phyloP scores from a whole-genome alignment of 2,329 filamentous ascomycete species.

The Apiospora arundinis region DNA sequence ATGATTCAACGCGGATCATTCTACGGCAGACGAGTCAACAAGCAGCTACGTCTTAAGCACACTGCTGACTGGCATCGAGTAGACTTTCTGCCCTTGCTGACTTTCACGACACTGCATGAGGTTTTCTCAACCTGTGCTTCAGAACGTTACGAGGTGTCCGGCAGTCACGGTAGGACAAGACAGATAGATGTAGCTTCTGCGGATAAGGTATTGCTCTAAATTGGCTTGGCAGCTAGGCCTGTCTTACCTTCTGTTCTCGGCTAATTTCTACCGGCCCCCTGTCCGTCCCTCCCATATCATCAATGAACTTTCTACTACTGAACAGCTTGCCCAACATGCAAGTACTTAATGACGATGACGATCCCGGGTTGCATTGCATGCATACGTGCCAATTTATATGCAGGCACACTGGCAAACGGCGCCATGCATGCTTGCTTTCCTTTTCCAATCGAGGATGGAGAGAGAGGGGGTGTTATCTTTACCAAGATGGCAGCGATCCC shows the following conservation, averaged over 20 bases:
- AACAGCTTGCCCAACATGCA: neutral
- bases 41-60: neutral
- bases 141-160: neutral
- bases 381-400: slow-evolving; percentile 13
- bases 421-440: neutral
- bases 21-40: neutral
- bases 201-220: slow-evolving; percentile 4
- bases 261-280: slow-evolving; percentile 28
- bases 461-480: neutral
- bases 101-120: neutral
- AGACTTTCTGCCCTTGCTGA: neutral
- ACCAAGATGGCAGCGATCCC: neutral
- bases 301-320: neutral
- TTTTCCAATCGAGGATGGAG: neutral
- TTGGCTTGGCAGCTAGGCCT: neutral
- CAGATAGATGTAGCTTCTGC: neutral
- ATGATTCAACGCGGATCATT: neutral
- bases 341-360: neutral
- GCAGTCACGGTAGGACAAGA: neutral
- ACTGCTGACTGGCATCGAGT: too few species aligned
- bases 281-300: neutral
- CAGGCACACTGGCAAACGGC: slow-evolving; percentile 1
- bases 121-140: neutral
- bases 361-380: slow-evolving; percentile 8
- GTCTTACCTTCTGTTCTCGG: slow-evolving; percentile 35